Conservation (phyloP, 305 asterid species). For the Ajuga reptans region DNA sequence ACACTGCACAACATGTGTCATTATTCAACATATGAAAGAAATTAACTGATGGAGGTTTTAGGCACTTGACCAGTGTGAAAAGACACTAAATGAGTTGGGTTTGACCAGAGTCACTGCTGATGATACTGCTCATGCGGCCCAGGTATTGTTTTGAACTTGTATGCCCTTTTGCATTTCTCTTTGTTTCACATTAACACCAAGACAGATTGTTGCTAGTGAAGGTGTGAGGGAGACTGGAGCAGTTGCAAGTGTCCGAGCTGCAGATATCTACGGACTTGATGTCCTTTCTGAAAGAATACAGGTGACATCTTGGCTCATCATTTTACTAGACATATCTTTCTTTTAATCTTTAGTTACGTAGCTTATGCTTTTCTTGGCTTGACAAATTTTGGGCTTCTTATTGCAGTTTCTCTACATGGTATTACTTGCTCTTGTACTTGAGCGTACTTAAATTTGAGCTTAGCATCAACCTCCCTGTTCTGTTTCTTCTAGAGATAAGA, state of each 20-base stretch:
- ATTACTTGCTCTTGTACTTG: too few relatives aligned
- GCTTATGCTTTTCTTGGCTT: neutral
- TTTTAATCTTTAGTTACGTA: neutral
- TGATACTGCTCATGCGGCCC: constrained; percentile 77
- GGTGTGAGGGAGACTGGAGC: constrained; percentile 66
- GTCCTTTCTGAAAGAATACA: constrained; percentile 67
- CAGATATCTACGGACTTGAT: constrained; percentile 66
- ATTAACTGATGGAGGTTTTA: constrained; percentile 21
- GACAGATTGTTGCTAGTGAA: constrained; percentile 55
- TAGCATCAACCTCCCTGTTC: too few relatives aligned
- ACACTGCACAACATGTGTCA: too few relatives aligned
- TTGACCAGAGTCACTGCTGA: constrained; percentile 40
- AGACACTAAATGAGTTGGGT: constrained; percentile 41
- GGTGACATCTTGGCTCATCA: constrained; percentile 30
- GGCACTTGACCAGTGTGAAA: constrained; percentile 70
- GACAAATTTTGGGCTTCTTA: too few relatives aligned
- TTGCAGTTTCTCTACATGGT: too few relatives aligned
- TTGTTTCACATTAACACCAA: constrained; percentile 26
- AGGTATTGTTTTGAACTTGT: constrained; percentile 37
- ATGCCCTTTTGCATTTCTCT: constrained; percentile 7
- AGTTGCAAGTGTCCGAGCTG: constrained; percentile 75
- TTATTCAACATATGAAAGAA: neutral
- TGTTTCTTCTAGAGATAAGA: too few relatives aligned
- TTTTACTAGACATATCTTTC: neutral
- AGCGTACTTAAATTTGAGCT: too few relatives aligned